phyloP scores from a whole-genome alignment of 2,329 filamentous ascomycete species.

The Colletotrichum cereale region DNA sequence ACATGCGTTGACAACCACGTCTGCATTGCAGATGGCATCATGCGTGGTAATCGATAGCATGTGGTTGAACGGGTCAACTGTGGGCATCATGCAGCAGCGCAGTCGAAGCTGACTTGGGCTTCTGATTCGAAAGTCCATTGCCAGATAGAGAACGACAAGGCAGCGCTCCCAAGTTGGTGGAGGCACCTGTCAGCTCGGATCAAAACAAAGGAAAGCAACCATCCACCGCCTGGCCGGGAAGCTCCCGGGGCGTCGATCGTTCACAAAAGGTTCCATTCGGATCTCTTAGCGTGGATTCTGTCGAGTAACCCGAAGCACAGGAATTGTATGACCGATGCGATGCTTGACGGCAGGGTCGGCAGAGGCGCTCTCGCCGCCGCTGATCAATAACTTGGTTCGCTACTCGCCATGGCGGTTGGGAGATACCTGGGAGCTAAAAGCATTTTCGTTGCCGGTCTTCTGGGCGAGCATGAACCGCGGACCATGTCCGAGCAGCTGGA shows the following conservation, averaged over 20 bases:
- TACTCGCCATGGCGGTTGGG: conserved; percentile 28
- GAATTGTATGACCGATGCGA: background rate
- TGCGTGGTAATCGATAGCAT: conserved; percentile 4
- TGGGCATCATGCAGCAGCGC: background rate
- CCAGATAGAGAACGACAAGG: conserved; percentile 18
- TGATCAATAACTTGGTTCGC: conserved; percentile 14
- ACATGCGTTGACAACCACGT: conserved; percentile 5
- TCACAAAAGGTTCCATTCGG: background rate
- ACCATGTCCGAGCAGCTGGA: conserved; percentile 23
- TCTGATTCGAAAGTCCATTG: background rate
- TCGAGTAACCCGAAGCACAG: background rate
- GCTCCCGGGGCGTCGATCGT: conserved; percentile 15
- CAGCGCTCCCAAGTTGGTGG: conserved; percentile 1
- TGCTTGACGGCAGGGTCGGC: conserved; percentile 13
- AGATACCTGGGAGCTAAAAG: conserved; percentile 4
- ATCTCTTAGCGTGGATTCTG: conserved; percentile 9
- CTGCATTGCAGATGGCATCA: conserved; percentile 12
- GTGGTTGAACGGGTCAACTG: background rate
- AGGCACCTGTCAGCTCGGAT: conserved; percentile 1
- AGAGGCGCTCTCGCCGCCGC: conserved; percentile 3
- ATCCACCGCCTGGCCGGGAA: conserved; percentile 16
- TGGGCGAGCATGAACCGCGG: conserved; percentile 6
- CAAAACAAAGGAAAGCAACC: conserved; percentile 24
- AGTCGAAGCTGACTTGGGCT: background rate
- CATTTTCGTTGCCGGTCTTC: conserved; percentile 23